Conservation (phyloP, 495 filamentous ascomycete species). For the Talaromyces proteolyticus region DNA sequence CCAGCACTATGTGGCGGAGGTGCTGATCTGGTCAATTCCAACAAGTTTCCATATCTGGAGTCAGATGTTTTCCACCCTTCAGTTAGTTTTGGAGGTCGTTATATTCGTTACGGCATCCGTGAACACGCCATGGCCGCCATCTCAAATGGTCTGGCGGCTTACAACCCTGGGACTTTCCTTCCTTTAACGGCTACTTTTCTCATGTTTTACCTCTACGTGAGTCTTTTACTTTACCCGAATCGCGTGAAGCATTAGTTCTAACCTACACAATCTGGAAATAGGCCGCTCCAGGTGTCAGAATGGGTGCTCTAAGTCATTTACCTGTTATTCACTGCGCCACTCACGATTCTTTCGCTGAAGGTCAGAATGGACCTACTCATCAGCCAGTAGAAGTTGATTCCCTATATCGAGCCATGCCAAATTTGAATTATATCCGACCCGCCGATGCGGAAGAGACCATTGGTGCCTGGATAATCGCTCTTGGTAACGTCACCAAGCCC, state of each 20-base stretch:
- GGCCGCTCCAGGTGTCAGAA: constrained; percentile 42
- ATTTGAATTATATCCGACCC: constrained; percentile 42
- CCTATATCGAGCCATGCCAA: constrained; percentile 47
- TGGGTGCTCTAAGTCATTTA: constrained; percentile 42
- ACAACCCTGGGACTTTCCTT: constrained; percentile 28
- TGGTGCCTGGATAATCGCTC: constrained; percentile 37
- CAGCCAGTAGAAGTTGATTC: constrained; percentile 44
- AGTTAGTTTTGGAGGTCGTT: constrained; percentile 31
- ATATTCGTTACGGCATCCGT: constrained; percentile 44
- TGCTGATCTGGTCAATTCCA: constrained; percentile 15
- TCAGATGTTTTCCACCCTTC: constrained; percentile 18
- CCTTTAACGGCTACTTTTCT: constrained; percentile 39
- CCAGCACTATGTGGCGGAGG: constrained; percentile 10
- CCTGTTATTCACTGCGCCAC: constrained; percentile 46
- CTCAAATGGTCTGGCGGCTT: constrained; percentile 41
- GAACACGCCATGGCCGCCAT: constrained; percentile 49
- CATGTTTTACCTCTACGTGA: constrained; percentile 42
- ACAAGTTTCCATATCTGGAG: constrained; percentile 8
- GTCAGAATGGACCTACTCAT: constrained; percentile 49
- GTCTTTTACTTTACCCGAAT: constrained; percentile 17
- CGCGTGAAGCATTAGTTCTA: neutral
- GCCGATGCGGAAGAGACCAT: constrained; percentile 40
- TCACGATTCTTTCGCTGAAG: constrained; percentile 43
- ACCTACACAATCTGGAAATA: neutral
- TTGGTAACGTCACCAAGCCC: constrained; percentile 21